Evolutionary conservation across 2,329 filamentous ascomycete genomes (phyloP), one percentile per base, ranked within the genome.

Genomic region (Ilyonectria destructans): DNA sequence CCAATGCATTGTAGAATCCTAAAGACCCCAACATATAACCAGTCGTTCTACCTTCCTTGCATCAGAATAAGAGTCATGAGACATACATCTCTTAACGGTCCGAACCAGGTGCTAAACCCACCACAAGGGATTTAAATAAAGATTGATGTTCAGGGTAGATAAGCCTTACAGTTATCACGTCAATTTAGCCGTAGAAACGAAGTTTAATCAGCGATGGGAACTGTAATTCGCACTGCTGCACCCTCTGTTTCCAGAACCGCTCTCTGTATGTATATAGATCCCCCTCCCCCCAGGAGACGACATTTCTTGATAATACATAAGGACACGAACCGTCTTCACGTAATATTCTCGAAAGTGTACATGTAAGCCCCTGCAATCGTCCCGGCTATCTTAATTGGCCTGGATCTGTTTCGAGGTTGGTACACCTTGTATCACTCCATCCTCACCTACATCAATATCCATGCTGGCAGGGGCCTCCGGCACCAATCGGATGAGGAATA

Each of bases 401-500:
- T 52, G 26, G 49, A 19, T 26, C n/a, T 52, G 49, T 33, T 52
- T 33, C n/a, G 49, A 26, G 26, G 49, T 7, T 15, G 48, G 49
- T 17, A 65, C 49, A 19, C 62, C 62, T 1, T 55, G 48, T 48
- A 65, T 65, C 37, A 65, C 54, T 35, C 19, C 33, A 23, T 45
- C 63, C 3, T 62, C 63, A 17, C 63, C 63, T 9, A 52, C 58
- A 19, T 62, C 58, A 40, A 66, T 3, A 48, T 67, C 65, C 6
- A 6, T 49, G 10, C 15, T 13, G 1, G 59, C 59, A 35, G 65
- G 58, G 6, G 21, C 37, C 9, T 67, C 59, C 7, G 65, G 65
- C 10, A 67, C 59, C 31, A 67, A 9, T 26, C 58, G 26, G 19
- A 67, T 67, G 15, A 67, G 65, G 15, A 67, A 55, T 17, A 67